A percentile compares a stretch with the other conserved stretches of the same genome.
Conservation (phyloP, 805 yeast genomes). For the Wickerhamomyces subpelliculosus region DNA sequence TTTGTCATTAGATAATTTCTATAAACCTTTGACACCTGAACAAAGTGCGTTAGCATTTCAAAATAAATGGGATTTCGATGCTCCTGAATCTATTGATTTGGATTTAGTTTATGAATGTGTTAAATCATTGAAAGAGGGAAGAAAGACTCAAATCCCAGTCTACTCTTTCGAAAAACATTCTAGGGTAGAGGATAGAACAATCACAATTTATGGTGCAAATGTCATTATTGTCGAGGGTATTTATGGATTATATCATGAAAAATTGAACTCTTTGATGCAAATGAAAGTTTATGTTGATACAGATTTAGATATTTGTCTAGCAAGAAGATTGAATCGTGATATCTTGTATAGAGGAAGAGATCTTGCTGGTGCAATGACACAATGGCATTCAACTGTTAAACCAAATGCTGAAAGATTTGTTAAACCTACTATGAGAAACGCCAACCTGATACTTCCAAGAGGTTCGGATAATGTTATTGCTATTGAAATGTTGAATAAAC, state of each 20-base stretch:
- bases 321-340: conserved; percentile 83
- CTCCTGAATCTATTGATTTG: conserved; percentile 77
- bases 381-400: conserved; percentile 88
- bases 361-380: conserved; percentile 70
- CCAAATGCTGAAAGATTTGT: conserved; percentile 81
- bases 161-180: conserved; percentile 61
- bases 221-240: conserved; percentile 91
- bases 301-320: conserved; percentile 86
- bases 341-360: conserved; percentile 84
- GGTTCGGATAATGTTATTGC: conserved; percentile 82
- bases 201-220: conserved; percentile 87
- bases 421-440: conserved; percentile 66
- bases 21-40: conserved; percentile 61
- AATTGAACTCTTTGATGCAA: conserved; percentile 72
- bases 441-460: conserved; percentile 87
- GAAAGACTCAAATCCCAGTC: conserved; percentile 57
- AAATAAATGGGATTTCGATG: conserved; percentile 78
- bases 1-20: conserved; percentile 85
- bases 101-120: conserved; percentile 64
- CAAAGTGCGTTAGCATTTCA: conserved; percentile 57
- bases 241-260: conserved; percentile 67
- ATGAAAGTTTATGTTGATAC: conserved; percentile 89
- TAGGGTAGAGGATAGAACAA: conserved; percentile 45
- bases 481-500: conserved; percentile 69
- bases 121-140: conserved; percentile 62